phyloP scores from a whole-genome alignment of 306 rosid species.

The Canavalia gladiata region DNA sequence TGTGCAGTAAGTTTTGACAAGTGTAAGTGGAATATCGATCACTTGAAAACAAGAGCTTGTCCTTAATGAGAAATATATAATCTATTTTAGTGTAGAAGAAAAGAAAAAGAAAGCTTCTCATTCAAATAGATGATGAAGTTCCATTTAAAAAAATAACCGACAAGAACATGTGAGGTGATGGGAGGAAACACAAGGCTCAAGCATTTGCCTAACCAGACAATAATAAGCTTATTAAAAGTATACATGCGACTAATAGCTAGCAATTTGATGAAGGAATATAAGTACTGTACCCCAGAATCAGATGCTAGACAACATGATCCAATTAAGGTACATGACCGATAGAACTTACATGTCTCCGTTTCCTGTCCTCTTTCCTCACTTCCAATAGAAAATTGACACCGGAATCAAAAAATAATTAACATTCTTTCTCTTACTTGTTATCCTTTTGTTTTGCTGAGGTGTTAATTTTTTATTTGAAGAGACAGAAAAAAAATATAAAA shows the following conservation, averaged over 20 bases:
- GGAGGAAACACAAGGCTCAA: constrained; percentile 56
- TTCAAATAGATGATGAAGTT: constrained; percentile 46
- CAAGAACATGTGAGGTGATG: constrained; percentile 61
- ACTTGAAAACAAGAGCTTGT: constrained; percentile 37
- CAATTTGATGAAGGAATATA: constrained; percentile 50
- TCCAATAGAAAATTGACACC: background rate
- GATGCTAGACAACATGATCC: constrained; percentile 57
- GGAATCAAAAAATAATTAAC: no score
- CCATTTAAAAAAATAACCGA: constrained; percentile 47
- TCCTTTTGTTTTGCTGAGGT: no score
- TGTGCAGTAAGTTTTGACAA: constrained; percentile 33
- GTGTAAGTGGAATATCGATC: background rate
- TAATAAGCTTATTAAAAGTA: constrained; percentile 19
- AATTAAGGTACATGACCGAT: constrained; percentile 42
- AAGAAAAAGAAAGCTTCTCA: background rate
- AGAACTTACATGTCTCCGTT: constrained; percentile 5
- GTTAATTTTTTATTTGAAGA: no score
- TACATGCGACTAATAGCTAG: constrained; percentile 1
- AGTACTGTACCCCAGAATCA: constrained; percentile 53
- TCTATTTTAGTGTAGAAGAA: constrained; percentile 8
- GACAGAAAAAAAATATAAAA: no score
- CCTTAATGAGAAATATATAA: background rate
- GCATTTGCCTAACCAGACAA: constrained; percentile 48
- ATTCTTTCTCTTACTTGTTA: no score
- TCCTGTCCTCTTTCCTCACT: background rate